Base-by-base conservation (phyloP, 2,329 filamentous ascomycete genomes). In the Ceratocystis smalleyi region DNA sequence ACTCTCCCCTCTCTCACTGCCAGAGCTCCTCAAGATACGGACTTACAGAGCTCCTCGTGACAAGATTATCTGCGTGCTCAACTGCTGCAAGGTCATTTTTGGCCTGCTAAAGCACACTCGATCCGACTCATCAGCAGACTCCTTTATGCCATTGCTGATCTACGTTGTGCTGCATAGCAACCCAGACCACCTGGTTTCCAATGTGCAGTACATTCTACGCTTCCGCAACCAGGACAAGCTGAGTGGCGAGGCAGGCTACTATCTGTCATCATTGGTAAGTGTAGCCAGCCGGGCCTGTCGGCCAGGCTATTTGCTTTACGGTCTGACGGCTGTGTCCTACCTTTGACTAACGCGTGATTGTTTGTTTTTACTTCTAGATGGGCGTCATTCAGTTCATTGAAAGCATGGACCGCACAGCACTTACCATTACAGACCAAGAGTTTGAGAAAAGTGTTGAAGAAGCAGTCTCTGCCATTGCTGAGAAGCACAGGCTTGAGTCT, bases 61-160 rank as follows among this genome's bases (percentile, higher is more conserved):
- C 77, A 99, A 99, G 75, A 94, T 99, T 64, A 97, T 99, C 61
- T 99, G 94, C 74, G 90, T 97, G 57, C 77, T 99, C 64, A 99
- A 99, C 75, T 96, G 91, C 76, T 99, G 94, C 82, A 99, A 99
- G 75, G 95, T 99, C 68, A 97, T 99, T 68, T 97, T 99, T 74
- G 94, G 92, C 19, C 83, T 96, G 60, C 78, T 99, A 62, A 91
- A 92, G 69, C 95, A 96, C 72, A 85, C 89, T 63, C 95, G 95
- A 74, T 88, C 87, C 1, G 94, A 99, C 72, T 92, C 91, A 24
- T 97, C 92, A 1, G 94, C 94, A 12, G 94, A 99, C 75, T 91
- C 92, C 0, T 99, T 99, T 70, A 90, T 96, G 77, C 88, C 94
- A 3, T 80, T 97, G 32, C 80, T 99, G 64, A 99, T 99, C 65